These are phyloP conservation scores for Boletus sensibilis DNA, from an alignment of 768 basidiomycete genomes.

Conservation along the genomic window DNA sequence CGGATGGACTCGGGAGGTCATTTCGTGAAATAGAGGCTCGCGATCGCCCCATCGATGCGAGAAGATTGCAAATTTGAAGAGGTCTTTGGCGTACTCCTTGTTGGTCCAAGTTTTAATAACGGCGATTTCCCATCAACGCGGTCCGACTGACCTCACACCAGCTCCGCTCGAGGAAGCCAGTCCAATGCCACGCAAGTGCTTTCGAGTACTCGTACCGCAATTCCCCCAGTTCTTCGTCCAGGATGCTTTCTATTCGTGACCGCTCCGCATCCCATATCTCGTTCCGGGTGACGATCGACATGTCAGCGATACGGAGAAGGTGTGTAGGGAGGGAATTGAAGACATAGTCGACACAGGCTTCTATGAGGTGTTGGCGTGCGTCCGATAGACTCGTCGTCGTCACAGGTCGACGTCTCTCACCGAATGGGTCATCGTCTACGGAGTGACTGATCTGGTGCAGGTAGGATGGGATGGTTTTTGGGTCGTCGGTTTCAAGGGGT, in stretches of 20 bases:
- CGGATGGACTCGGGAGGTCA: not conserved
- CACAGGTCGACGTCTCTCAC: not conserved
- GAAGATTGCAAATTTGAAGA: conserved; percentile 10
- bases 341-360: conserved; percentile 2
- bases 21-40: conserved; percentile 2
- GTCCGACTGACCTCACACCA: conserved; percentile 4
- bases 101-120: not conserved
- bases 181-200: not conserved
- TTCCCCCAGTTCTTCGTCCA: not conserved
- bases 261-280: conserved; percentile 10
- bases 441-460: conserved; percentile 10
- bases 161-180: conserved; percentile 8
- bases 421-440: conserved; percentile 10
- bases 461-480: conserved; percentile 2
- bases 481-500: not conserved
- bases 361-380: conserved; percentile 6
- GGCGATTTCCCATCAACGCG: too few relatives aligned
- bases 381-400: not conserved
- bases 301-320: conserved; percentile 2
- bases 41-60: conserved; percentile 11
- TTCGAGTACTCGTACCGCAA: conserved; percentile 4
- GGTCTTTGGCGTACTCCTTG: conserved; percentile 7
- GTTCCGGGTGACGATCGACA: conserved; percentile 5
- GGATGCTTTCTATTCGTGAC: not conserved
- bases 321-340: conserved; percentile 9